Evolutionary conservation across 305 asterid species (phyloP).

Genomic region (Fraxinus sp.): DNA sequence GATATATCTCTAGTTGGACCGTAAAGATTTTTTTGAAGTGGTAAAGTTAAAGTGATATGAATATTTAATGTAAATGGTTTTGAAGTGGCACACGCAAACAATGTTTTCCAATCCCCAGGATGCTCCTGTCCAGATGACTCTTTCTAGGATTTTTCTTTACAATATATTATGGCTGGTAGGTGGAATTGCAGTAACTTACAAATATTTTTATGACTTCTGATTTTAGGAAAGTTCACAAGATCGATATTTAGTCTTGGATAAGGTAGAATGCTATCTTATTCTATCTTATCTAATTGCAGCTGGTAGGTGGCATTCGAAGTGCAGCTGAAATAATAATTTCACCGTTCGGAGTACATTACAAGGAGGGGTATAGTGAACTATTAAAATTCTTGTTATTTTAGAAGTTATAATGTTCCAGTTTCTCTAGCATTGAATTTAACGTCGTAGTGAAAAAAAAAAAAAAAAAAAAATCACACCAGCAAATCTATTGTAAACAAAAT

Average conservation of each 20-base stretch:
- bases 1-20: too few relatives aligned
- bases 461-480: background rate
- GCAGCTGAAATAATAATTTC: background rate
- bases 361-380: background rate
- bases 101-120: background rate
- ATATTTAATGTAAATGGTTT: too few relatives aligned
- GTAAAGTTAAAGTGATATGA: background rate
- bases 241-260: background rate
- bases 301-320: background rate
- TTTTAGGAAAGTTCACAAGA: background rate
- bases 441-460: background rate
- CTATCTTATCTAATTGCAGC: background rate
- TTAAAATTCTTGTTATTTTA: background rate
- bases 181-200: background rate
- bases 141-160: background rate
- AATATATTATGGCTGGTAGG: background rate
- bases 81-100: background rate
- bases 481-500: background rate
- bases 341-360: background rate
- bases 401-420: background rate
- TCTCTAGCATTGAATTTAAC: background rate
- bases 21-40: background rate
- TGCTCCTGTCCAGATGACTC: background rate
- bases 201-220: background rate
- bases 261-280: too few relatives aligned